Percentiles rank a stretch among this genome's conserved stretches.
phyloP scores from a whole-genome alignment of 2,329 filamentous ascomycete species.

The Calonectria ilicicola region DNA sequence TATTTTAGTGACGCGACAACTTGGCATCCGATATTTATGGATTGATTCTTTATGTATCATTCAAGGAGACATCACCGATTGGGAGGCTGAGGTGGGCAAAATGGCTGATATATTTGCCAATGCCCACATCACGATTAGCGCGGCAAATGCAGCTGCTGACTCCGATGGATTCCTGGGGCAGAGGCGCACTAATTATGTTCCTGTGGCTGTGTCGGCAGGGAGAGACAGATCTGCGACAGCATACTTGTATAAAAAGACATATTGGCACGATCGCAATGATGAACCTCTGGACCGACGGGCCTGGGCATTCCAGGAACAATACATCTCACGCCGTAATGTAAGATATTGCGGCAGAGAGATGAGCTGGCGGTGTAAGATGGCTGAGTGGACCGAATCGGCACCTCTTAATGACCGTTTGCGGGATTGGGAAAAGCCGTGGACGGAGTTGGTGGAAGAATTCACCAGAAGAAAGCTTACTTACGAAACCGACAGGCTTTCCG shows the following conservation, averaged over 20 bases:
- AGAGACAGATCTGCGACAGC: background rate
- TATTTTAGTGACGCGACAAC: slow-evolving; percentile 9
- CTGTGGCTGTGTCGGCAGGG: background rate
- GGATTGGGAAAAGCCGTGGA: slow-evolving; percentile 9
- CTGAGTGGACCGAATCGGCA: slow-evolving; percentile 2
- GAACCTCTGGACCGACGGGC: background rate
- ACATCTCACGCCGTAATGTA: slow-evolving; percentile 9
- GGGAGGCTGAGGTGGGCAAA: slow-evolving; percentile 5
- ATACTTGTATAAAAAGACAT: slow-evolving; percentile 4
- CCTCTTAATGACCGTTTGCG: slow-evolving; percentile 1
- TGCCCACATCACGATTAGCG: slow-evolving; percentile 11
- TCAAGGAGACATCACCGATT: slow-evolving; percentile 6
- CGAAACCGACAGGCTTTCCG: slow-evolving; percentile 11
- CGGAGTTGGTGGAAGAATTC: slow-evolving; percentile 5
- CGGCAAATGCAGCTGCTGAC: background rate
- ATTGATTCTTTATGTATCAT: slow-evolving; percentile 12
- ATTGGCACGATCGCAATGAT: slow-evolving; percentile 4
- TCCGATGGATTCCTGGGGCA: background rate
- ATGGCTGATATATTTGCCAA: slow-evolving; percentile 9
- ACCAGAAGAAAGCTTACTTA: slow-evolving; percentile 7
- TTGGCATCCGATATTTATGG: slow-evolving; percentile 9
- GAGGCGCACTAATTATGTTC: background rate
- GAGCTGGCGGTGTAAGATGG: slow-evolving; percentile 11
- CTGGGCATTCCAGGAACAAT: slow-evolving; percentile 12
- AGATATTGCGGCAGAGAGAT: slow-evolving; percentile 8